Conservation (phyloP, 2,329 filamentous ascomycete genomes). For the Chaetomiaceae sp. region DNA sequence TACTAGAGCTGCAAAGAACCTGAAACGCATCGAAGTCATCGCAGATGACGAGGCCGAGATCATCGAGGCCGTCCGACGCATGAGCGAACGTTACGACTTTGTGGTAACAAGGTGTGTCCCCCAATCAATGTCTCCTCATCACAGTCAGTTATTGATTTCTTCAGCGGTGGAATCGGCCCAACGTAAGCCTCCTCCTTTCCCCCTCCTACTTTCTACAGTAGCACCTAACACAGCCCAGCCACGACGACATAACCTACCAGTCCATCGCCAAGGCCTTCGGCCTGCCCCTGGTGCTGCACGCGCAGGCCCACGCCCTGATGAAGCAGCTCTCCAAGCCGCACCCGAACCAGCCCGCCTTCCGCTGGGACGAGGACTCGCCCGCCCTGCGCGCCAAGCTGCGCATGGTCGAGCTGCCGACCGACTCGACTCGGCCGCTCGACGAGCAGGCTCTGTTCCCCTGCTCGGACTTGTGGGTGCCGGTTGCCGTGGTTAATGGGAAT, state of each 20-base stretch:
- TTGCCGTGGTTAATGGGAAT: slow-evolving; percentile 86
- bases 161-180: slow-evolving; percentile 84
- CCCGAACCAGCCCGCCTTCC: slow-evolving; percentile 68
- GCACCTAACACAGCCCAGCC: slow-evolving; percentile 46
- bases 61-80: slow-evolving; percentile 76
- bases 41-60: slow-evolving; percentile 90
- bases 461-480: slow-evolving; percentile 85
- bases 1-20: slow-evolving; percentile 43
- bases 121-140: too few species aligned
- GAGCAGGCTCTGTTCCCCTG: slow-evolving; percentile 75
- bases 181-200: slow-evolving; percentile 57
- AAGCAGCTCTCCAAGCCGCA: slow-evolving; percentile 71
- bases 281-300: slow-evolving; percentile 71
- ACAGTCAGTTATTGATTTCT: slow-evolving; percentile 13
- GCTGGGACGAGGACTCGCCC: slow-evolving; percentile 79
- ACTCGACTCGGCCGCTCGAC: slow-evolving; percentile 58
- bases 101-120: slow-evolving; percentile 69
- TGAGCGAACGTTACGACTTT: slow-evolving; percentile 89
- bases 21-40: slow-evolving; percentile 89
- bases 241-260: slow-evolving; percentile 96
- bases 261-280: slow-evolving; percentile 88
- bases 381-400: slow-evolving; percentile 75
- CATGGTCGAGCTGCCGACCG: slow-evolving; percentile 84
- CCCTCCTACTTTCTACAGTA: background rate
- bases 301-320: slow-evolving; percentile 76